Evolutionary conservation across 225 moss, liverwort and hornwort genomes (phyloP).

Genomic region (Sphagnum contortum): DNA sequence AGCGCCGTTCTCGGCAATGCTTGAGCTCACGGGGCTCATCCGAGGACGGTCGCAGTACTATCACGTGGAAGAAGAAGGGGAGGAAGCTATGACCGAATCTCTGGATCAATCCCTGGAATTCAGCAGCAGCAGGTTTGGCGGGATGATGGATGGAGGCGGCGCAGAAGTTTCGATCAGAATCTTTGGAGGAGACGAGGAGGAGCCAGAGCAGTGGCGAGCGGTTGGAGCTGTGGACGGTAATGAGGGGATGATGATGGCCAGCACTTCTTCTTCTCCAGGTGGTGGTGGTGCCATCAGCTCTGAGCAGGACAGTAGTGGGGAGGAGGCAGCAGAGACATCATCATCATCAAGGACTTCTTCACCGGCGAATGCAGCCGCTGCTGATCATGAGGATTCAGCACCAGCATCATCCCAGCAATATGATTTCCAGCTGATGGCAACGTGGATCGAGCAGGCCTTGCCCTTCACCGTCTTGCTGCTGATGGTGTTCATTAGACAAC

Average conservation of each 20-base stretch:
- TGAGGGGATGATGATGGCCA: slow-evolving; percentile 8
- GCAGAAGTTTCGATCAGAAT: slow-evolving; percentile 96
- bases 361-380: slow-evolving; percentile 15
- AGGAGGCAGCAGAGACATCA: slow-evolving; percentile 71
- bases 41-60: slow-evolving; percentile 61
- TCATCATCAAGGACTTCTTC: slow-evolving; percentile 13
- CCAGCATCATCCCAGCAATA: slow-evolving; percentile 47
- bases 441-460: slow-evolving; percentile 96
- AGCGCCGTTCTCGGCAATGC: slow-evolving; percentile 71
- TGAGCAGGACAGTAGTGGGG: slow-evolving; percentile 14
- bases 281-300: slow-evolving; percentile 18
- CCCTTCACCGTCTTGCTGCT: slow-evolving; percentile 82
- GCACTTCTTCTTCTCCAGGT: slow-evolving; percentile 42
- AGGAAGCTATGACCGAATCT: slow-evolving; percentile 36
- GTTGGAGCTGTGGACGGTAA: slow-evolving; percentile 32
- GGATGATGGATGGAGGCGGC: slow-evolving; percentile 65
- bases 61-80: slow-evolving; percentile 33
- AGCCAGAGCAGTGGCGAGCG: slow-evolving; percentile 60
- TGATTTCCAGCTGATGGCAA: slow-evolving; percentile 86
- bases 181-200: slow-evolving; percentile 69
- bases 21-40: slow-evolving; percentile 85
- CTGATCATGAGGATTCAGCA: slow-evolving; percentile 62
- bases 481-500: slow-evolving; percentile 96
- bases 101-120: slow-evolving; percentile 15
- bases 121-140: slow-evolving; percentile 24